Evolutionary conservation across 176 grass and related monocot genomes (phyloP).

Genomic region (Panicum miliaceum): DNA sequence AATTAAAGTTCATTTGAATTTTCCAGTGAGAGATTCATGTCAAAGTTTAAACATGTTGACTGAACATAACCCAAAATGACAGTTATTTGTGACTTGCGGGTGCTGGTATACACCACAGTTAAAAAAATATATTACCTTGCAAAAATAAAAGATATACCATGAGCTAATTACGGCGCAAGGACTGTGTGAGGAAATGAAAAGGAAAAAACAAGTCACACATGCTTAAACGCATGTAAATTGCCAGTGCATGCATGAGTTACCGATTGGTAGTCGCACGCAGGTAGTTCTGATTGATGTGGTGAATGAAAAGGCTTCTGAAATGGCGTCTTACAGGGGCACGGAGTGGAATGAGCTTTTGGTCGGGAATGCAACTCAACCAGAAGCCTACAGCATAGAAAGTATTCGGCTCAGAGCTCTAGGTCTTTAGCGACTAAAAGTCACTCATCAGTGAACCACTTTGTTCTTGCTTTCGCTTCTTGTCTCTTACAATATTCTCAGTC

Average conservation of each 20-base stretch:
- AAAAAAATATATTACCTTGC: background rate
- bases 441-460: conserved; percentile 56
- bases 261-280: background rate
- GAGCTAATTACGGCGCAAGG: background rate
- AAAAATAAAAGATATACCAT: background rate
- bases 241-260: background rate
- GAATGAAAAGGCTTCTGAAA: conserved; percentile 16
- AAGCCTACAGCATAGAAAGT: conserved; percentile 45
- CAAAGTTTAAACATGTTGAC: background rate
- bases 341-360: conserved; percentile 46
- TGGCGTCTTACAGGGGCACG: conserved; percentile 7
- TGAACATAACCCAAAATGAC: background rate
- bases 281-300: background rate
- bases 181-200: background rate
- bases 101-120: background rate
- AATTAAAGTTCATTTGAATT: background rate
- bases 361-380: conserved; percentile 60
- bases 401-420: conserved; percentile 55
- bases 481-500: conserved; percentile 58
- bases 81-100: background rate
- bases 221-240: background rate
- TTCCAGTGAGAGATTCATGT: background rate
- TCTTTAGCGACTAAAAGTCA: conserved; percentile 52
- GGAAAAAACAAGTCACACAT: background rate
- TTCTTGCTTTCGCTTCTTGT: conserved; percentile 53